Percentiles rank a stretch among this genome's conserved stretches.
Conservation (phyloP, 2,329 filamentous ascomycete species). For the Westerdykella aurantiaca region DNA sequence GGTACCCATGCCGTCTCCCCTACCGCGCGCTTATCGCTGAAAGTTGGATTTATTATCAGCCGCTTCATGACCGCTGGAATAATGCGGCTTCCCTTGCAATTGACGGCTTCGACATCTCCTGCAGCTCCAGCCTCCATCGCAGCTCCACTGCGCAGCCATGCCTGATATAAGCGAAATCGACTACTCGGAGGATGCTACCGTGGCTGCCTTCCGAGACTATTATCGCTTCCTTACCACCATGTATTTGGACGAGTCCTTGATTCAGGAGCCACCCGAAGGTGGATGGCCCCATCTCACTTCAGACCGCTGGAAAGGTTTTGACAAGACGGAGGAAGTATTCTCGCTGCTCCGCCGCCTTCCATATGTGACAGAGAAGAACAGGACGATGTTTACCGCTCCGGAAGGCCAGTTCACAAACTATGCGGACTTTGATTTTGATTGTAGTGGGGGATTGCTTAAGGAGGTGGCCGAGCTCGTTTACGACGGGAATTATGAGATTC, state of each 20-base stretch:
- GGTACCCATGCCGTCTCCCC: no score
- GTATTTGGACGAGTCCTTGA: conserved; percentile 7
- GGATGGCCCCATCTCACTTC: conserved; percentile 8
- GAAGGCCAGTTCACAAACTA: background rate
- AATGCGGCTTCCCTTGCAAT: no score
- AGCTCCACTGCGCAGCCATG: background rate
- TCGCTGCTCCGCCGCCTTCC: conserved; percentile 10
- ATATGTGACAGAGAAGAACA: conserved; percentile 1
- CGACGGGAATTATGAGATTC: background rate
- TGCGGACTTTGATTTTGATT: background rate
- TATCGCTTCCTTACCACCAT: conserved; percentile 9
- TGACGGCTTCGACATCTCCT: no score
- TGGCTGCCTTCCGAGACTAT: conserved; percentile 7
- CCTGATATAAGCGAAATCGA: conserved; percentile 1
- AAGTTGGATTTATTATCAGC: no score
- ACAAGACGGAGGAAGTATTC: conserved; percentile 10
- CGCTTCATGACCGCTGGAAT: no score
- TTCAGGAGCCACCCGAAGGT: conserved; percentile 7
- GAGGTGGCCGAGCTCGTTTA: background rate
- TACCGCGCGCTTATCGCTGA: no score
- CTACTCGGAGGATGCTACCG: conserved; percentile 7
- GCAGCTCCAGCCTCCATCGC: no score
- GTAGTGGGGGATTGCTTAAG: background rate
- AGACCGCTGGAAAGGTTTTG: background rate
- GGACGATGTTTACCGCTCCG: background rate